phyloP scores from a whole-genome alignment of 495 filamentous ascomycete species.

The Viridothelium virens region DNA sequence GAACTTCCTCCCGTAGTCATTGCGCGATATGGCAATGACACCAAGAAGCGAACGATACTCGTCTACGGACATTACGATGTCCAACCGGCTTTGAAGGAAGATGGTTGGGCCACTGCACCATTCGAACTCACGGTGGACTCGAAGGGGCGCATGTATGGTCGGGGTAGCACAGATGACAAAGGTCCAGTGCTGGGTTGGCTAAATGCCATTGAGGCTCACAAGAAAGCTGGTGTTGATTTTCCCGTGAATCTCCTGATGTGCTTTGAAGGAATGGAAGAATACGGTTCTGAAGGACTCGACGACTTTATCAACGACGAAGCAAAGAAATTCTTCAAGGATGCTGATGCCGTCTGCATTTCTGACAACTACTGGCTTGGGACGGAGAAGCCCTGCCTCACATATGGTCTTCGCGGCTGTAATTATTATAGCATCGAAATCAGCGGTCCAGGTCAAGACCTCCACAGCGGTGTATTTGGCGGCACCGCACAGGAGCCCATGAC shows the following conservation, averaged over 20 bases:
- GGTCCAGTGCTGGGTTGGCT: slow-evolving; percentile 96
- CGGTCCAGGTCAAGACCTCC: slow-evolving; percentile 86
- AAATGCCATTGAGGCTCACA: slow-evolving; percentile 94
- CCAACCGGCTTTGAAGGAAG: slow-evolving; percentile 84
- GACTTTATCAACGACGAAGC: slow-evolving; percentile 85
- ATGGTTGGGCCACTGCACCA: slow-evolving; percentile 95
- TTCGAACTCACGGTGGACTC: slow-evolving; percentile 84
- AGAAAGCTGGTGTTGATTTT: slow-evolving; percentile 85
- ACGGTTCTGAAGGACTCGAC: slow-evolving; percentile 92
- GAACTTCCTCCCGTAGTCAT: slow-evolving; percentile 88
- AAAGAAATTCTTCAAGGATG: slow-evolving; percentile 83
- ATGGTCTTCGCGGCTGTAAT: slow-evolving; percentile 94
- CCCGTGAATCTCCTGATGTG: slow-evolving; percentile 99
- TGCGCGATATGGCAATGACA: slow-evolving; percentile 82
- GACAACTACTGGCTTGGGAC: slow-evolving; percentile 99
- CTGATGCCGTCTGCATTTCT: slow-evolving; percentile 94
- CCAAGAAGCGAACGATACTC: slow-evolving; percentile 85
- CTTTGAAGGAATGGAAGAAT: slow-evolving; percentile 99
- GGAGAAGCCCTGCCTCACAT: slow-evolving; percentile 94
- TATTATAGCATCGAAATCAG: slow-evolving; percentile 87
- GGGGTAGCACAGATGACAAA: slow-evolving; percentile 96
- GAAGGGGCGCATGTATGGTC: slow-evolving; percentile 88
- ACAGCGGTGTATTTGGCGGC: slow-evolving; percentile 94
- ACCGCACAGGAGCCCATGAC: slow-evolving; percentile 98
- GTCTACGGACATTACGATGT: slow-evolving; percentile 99